Percentiles rank a stretch among this genome's conserved stretches.
phyloP scores from a whole-genome alignment of 2,329 filamentous ascomycete species.

The Cercospora canescens region DNA sequence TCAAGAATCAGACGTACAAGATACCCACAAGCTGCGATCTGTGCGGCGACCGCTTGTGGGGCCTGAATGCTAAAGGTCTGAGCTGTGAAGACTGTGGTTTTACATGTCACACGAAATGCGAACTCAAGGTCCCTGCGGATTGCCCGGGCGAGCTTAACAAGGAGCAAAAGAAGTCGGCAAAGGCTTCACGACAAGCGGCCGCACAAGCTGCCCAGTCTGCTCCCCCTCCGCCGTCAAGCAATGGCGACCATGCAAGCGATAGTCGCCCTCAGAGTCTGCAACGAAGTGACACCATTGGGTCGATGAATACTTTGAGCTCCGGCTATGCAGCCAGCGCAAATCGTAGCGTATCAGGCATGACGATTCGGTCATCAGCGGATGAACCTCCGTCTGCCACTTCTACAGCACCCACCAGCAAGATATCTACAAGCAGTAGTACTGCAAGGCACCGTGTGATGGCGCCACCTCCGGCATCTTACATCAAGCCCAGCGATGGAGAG shows the following conservation, averaged over 20 bases:
- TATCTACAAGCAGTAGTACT: conserved; percentile 42
- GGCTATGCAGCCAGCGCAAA: conserved; percentile 80
- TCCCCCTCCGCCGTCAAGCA: conserved; percentile 23
- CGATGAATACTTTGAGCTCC: conserved; percentile 71
- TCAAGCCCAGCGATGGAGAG: conserved; percentile 59
- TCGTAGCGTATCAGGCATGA: conserved; percentile 67
- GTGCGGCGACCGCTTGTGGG: conserved; percentile 96
- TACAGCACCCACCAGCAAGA: conserved; percentile 16
- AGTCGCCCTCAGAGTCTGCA: conserved; percentile 64
- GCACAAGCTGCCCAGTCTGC: conserved; percentile 56
- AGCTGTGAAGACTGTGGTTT: conserved; percentile 96
- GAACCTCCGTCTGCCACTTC: conserved; percentile 18
- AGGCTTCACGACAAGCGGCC: conserved; percentile 77
- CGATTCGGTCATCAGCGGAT: conserved; percentile 51
- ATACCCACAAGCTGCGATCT: conserved; percentile 98
- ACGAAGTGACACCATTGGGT: conserved; percentile 86
- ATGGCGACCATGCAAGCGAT: conserved; percentile 27
- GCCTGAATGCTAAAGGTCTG: conserved; percentile 91
- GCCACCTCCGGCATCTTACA: conserved; percentile 80
- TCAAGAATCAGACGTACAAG: conserved; percentile 98
- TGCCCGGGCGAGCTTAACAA: conserved; percentile 93
- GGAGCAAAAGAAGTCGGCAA: conserved; percentile 93
- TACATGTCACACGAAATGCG: conserved; percentile 97
- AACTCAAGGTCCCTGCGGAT: conserved; percentile 96
- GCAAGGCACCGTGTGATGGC: conserved; percentile 70